Conservation (phyloP, 306 rosid genomes). For the Cicer arietinum region DNA sequence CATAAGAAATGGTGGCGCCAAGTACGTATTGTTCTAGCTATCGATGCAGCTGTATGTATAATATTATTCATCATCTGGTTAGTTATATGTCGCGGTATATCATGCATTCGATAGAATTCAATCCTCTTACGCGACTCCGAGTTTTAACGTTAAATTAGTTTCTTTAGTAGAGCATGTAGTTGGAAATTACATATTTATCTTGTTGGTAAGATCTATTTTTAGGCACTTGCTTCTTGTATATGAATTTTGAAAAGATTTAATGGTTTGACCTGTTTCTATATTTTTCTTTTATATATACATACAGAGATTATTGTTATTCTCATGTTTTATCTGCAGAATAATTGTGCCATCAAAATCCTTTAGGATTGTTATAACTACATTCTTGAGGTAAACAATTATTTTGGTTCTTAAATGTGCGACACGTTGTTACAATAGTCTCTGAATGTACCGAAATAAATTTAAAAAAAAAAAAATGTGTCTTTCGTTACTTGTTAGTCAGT, state of each 20-base stretch:
- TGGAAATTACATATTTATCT: conserved; percentile 32
- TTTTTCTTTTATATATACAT: neutral
- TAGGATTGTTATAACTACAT: too few relatives aligned
- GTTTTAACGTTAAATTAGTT: conserved; percentile 37
- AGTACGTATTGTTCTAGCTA: conserved; percentile 82
- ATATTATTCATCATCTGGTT: conserved; percentile 75
- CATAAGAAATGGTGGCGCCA: conserved; percentile 89
- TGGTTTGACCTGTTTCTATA: conserved; percentile 32
- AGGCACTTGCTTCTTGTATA: conserved; percentile 48
- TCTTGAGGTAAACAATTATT: too few relatives aligned
- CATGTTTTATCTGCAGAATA: neutral
- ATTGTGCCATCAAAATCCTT: too few relatives aligned
- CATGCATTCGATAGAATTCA: conserved; percentile 63
- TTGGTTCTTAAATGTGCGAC: too few relatives aligned
- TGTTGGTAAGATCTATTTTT: conserved; percentile 37
- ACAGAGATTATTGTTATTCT: conserved; percentile 8
- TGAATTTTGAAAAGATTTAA: conserved; percentile 50
- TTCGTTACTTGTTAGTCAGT: too few relatives aligned
- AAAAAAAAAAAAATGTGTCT: too few relatives aligned
- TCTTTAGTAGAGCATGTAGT: conserved; percentile 28
- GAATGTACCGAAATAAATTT: too few relatives aligned
- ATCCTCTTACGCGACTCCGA: conserved; percentile 22
- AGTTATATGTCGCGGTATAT: conserved; percentile 62
- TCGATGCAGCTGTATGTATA: conserved; percentile 82
- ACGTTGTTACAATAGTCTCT: too few relatives aligned